A percentile compares a stretch with the other conserved stretches of the same genome.
Conservation (phyloP, 108 stramenopile species). For the Nitzschia sp. region DNA sequence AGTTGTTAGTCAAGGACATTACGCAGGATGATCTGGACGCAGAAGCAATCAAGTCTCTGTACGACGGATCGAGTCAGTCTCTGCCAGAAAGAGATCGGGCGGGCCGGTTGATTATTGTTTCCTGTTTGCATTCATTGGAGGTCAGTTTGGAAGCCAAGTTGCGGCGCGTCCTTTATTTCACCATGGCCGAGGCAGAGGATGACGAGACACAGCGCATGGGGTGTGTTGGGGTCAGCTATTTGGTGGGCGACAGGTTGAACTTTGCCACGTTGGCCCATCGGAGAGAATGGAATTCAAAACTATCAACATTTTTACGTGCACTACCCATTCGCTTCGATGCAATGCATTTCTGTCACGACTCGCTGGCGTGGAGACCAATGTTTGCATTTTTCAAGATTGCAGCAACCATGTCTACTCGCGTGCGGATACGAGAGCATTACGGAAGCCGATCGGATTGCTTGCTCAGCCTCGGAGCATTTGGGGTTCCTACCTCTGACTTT, state of each 20-base stretch:
- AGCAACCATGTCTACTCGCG: too few species aligned
- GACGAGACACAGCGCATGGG: slow-evolving; percentile 10
- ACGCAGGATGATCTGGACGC: too few species aligned
- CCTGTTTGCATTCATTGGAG: neutral
- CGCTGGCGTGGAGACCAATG: neutral
- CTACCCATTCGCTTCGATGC: slow-evolving; percentile 13
- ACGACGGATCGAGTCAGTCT: neutral
- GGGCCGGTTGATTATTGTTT: slow-evolving; percentile 15
- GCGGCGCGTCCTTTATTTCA: neutral
- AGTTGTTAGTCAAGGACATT: too few species aligned
- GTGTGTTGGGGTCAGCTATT: slow-evolving; percentile 10
- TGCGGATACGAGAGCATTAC: too few species aligned
- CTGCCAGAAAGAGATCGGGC: slow-evolving; percentile 20
- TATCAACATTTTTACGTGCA: neutral
- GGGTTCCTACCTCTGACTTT: slow-evolving; percentile 9
- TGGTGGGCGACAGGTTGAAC: neutral
- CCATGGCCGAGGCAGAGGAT: neutral
- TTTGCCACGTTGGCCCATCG: neutral
- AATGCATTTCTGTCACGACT: slow-evolving; percentile 22
- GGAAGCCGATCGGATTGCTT: slow-evolving; percentile 1
- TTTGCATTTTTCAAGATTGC: too few species aligned
- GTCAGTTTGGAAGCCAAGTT: neutral
- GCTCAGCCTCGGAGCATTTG: neutral
- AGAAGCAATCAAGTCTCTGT: too few species aligned
- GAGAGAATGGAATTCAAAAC: too few species aligned